Percentiles rank a stretch among this genome's conserved stretches.
These are phyloP conservation scores for Vanrija humicola DNA, from an alignment of 1,284 basidiomycete species.

Conservation along the genomic window DNA sequence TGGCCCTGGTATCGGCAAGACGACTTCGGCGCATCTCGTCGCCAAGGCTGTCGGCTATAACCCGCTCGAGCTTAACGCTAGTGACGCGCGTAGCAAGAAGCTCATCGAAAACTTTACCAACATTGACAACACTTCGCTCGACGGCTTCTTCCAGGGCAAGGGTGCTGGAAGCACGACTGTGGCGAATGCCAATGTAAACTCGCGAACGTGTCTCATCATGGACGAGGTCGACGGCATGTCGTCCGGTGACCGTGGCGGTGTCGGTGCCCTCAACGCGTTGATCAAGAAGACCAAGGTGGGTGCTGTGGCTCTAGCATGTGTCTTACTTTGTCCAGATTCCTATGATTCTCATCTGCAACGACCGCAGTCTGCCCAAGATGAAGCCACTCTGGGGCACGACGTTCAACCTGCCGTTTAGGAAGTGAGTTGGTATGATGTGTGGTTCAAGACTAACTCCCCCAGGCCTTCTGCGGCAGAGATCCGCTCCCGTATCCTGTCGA, in stretches of 20 bases:
- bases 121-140: slow-evolving; percentile 79
- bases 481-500: slow-evolving; percentile 80
- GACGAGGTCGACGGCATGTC: slow-evolving; percentile 99
- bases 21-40: slow-evolving; percentile 88
- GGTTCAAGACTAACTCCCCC: slow-evolving; percentile 10
- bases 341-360: slow-evolving; percentile 97
- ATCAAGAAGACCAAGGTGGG: slow-evolving; percentile 88
- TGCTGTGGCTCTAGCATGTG: neutral
- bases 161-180: slow-evolving; percentile 64
- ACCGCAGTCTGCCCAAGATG: slow-evolving; percentile 78
- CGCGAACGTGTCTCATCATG: slow-evolving; percentile 89
- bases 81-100: slow-evolving; percentile 93
- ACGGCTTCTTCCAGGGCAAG: slow-evolving; percentile 73
- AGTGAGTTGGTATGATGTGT: slow-evolving; percentile 58
- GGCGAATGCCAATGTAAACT: slow-evolving; percentile 66
- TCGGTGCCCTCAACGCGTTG: slow-evolving; percentile 84
- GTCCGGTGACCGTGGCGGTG: slow-evolving; percentile 91
- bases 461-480: slow-evolving; percentile 72
- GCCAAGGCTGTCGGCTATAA: slow-evolving; percentile 84
- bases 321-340: slow-evolving; percentile 62
- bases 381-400: slow-evolving; percentile 76
- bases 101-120: slow-evolving; percentile 89
- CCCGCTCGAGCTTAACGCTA: slow-evolving; percentile 93
- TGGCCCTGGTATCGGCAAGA: slow-evolving; percentile 96
- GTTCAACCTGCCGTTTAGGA: slow-evolving; percentile 70